Percentiles rank a stretch among this genome's conserved stretches.
These are phyloP conservation scores for Arabidopsis lyrata DNA, from an alignment of 441 rosid species.

Conservation along the genomic window DNA sequence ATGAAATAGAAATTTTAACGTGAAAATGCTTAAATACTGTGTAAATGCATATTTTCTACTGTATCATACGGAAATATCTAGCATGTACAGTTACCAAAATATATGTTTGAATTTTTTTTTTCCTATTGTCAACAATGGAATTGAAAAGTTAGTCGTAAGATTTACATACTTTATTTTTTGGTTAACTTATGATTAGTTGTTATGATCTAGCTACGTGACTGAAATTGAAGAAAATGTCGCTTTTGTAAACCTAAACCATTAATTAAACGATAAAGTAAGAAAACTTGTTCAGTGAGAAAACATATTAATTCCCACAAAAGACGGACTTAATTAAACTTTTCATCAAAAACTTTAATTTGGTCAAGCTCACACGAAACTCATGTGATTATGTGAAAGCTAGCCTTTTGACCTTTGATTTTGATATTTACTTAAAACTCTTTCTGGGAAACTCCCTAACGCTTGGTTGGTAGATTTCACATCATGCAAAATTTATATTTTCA, in stretches of 20 bases:
- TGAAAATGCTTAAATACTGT: constrained; percentile 1
- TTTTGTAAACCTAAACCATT: constrained; percentile 44
- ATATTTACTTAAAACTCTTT: constrained; percentile 41
- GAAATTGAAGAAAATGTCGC: constrained; percentile 36
- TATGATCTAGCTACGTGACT: constrained; percentile 37
- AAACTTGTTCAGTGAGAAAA: constrained; percentile 36
- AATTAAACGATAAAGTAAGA: constrained; percentile 43
- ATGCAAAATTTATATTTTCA: constrained; percentile 22
- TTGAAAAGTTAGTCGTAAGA: neutral
- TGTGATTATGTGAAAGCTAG: constrained; percentile 44
- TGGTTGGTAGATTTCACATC: constrained; percentile 48
- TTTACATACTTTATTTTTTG: constrained; percentile 5
- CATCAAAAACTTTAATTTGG: constrained; percentile 41
- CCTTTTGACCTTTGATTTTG: constrained; percentile 40
- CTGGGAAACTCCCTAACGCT: constrained; percentile 25
- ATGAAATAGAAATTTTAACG: neutral
- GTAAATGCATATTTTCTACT: neutral
- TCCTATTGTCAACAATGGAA: neutral
- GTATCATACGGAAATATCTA: too few relatives aligned
- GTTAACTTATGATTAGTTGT: constrained; percentile 10
- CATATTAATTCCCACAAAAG: constrained; percentile 36
- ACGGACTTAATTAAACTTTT: constrained; percentile 28
- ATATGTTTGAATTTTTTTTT: neutral
- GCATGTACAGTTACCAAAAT: neutral
- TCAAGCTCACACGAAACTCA: constrained; percentile 47